A percentile compares a stretch with the other conserved stretches of the same genome.
phyloP scores from a whole-genome alignment of 129 eudicot species.

The Escallonia rubra region DNA sequence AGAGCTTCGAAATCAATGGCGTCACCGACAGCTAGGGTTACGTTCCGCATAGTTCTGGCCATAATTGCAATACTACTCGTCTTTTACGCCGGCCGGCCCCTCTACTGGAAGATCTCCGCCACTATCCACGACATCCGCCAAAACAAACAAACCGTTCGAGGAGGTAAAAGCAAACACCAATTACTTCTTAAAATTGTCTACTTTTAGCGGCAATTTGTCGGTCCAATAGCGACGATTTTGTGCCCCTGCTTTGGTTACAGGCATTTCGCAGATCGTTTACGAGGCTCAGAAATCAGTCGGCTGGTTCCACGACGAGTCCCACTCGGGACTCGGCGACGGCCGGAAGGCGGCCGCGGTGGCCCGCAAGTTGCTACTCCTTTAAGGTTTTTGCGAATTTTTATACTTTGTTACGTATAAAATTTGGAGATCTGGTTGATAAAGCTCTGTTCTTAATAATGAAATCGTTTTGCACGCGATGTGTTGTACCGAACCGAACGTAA shows the following conservation, averaged over 20 bases:
- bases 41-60: slow-evolving; percentile 36
- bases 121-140: slow-evolving; percentile 54
- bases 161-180: slow-evolving; percentile 21
- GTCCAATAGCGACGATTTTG: too few species aligned
- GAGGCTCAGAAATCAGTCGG: slow-evolving; percentile 57
- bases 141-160: slow-evolving; percentile 48
- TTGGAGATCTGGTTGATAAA: neutral
- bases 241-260: slow-evolving; percentile 11
- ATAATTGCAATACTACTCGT: slow-evolving; percentile 20
- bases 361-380: slow-evolving; percentile 9
- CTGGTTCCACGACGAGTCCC: slow-evolving; percentile 50
- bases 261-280: slow-evolving; percentile 35
- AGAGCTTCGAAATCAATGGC: slow-evolving; percentile 31
- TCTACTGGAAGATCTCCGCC: slow-evolving; percentile 70
- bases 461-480: neutral
- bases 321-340: slow-evolving; percentile 22
- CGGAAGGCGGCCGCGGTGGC: neutral
- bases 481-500: neutral
- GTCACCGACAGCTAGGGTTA: slow-evolving; percentile 33
- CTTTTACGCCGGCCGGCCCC: slow-evolving; percentile 54
- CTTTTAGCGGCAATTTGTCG: too few species aligned
- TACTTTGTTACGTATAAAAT: neutral
- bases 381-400: slow-evolving; percentile 25
- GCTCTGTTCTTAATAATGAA: neutral
- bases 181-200: too few species aligned